Conservation (phyloP, 1,139 yeast genomes). For the Debaryomyces robertsiae region DNA sequence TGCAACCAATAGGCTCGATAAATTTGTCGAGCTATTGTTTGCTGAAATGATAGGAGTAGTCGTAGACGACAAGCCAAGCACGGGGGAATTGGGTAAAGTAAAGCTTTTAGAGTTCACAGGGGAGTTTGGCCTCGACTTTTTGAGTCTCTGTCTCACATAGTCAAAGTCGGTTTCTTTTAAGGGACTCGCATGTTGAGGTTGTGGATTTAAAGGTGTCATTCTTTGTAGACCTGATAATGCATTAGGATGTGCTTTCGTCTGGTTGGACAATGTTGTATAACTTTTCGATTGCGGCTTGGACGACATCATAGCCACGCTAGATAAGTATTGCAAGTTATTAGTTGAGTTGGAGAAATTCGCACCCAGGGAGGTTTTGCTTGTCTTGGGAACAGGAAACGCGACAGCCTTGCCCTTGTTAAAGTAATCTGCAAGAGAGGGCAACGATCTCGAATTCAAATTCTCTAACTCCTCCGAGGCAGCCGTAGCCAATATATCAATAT, state of each 20-base stretch:
- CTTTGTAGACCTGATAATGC: conserved; percentile 53
- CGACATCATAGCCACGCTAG: conserved; percentile 26
- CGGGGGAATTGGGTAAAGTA: conserved; percentile 63
- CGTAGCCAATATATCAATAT: conserved; percentile 75
- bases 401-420: conserved; percentile 29
- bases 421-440: conserved; percentile 67
- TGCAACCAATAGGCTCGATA: conserved; percentile 38
- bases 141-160: conserved; percentile 53
- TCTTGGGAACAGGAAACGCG: conserved; percentile 9
- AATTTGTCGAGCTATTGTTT: conserved; percentile 48
- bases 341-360: conserved; percentile 9
- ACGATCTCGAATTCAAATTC: conserved; percentile 54
- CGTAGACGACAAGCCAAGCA: conserved; percentile 44
- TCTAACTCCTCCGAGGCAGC: conserved; percentile 82
- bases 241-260: conserved; percentile 17
- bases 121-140: conserved; percentile 78
- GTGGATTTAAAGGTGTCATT: conserved; percentile 52
- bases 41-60: conserved; percentile 50
- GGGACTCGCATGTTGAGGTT: conserved; percentile 25
- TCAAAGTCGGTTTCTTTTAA: conserved; percentile 48
- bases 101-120: conserved; percentile 41
- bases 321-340: conserved; percentile 30
- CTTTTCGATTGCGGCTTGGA: conserved; percentile 13
- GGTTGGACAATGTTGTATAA: conserved; percentile 16
- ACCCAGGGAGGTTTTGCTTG: not conserved